Evolutionary conservation across 1,139 yeast species (phyloP), one percentile per base, ranked within the genome.

Genomic region (Pichia sp.): DNA sequence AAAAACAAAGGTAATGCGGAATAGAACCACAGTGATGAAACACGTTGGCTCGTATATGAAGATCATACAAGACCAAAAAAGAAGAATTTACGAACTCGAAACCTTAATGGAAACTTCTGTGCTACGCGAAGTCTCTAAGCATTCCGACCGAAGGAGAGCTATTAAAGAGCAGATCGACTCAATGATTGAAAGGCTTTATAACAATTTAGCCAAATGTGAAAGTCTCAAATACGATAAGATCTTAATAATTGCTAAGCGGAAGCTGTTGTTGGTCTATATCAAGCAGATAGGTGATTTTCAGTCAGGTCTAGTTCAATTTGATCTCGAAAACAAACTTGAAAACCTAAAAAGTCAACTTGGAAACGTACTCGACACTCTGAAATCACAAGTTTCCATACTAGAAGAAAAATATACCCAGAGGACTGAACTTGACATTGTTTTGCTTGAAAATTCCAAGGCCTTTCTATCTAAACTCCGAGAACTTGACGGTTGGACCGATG

Each of bases 11-110:
- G 66, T 83, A 3, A 68, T 74, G 4, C 63, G 94, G 45, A 88
- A 87, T 52, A 80, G 77, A 46, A 87, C 78, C 42, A 80, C 77
- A 42, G 66, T 87, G 40, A 86, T 81, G 53, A 68, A 94, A 32
- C 96, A 87, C 59, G 94, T 88, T 30, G 88, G 94, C 0, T 80
- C 93, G 2, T 87, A 87, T 53, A 62, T 85, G 52, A 81, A 82
- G 58, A 81, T 84, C 79, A 86, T 87, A 27, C 77, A 88, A 3
- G 88, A 83, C 48, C 94, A 85, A 51, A 77, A 77, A 46, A 73
- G 69, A 40, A 91, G 84, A 55, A 85, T 87, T 22, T 35, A 39
- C 29, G 44, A 40, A 25, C 25, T 40, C 12, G 39, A 35, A 31
- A 40, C 38, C 9, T 22, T 32, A 6, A 39, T 32, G 39, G 31